phyloP scores from a whole-genome alignment of 2,329 filamentous ascomycete genomes.

The Venturia effusa region DNA sequence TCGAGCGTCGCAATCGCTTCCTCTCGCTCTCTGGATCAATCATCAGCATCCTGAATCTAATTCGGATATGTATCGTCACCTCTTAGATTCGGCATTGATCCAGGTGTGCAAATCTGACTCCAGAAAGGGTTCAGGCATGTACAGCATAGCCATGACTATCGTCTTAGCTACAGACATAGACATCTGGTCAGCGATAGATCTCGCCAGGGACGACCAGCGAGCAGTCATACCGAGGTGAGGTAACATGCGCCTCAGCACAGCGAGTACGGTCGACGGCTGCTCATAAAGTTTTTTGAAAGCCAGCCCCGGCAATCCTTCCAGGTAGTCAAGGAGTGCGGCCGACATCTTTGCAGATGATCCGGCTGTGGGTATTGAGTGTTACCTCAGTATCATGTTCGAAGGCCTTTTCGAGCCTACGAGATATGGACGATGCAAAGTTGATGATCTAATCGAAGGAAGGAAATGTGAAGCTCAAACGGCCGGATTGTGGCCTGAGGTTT shows the following conservation, averaged over 20 bases:
- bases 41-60: background rate
- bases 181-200: background rate
- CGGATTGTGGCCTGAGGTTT: background rate
- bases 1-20: constrained; percentile 72
- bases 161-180: constrained; percentile 58
- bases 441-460: background rate
- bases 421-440: background rate
- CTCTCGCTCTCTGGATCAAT: constrained; percentile 58
- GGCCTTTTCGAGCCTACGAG: background rate
- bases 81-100: constrained; percentile 59
- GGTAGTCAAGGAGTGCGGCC: constrained; percentile 58
- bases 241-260: constrained; percentile 95
- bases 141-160: constrained; percentile 91
- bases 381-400: constrained; percentile 11
- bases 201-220: background rate
- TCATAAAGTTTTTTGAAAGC: constrained; percentile 89
- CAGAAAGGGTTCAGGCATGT: constrained; percentile 70
- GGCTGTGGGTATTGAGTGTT: background rate
- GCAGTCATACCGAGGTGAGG: constrained; percentile 63
- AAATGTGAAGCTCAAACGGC: background rate
- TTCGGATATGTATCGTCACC: constrained; percentile 26
- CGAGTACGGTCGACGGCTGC: constrained; percentile 88
- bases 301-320: constrained; percentile 80
- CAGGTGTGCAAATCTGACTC: constrained; percentile 75
- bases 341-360: constrained; percentile 10